Base-by-base conservation (phyloP, 495 filamentous ascomycete species). In the Lindgomyces ingoldianus region DNA sequence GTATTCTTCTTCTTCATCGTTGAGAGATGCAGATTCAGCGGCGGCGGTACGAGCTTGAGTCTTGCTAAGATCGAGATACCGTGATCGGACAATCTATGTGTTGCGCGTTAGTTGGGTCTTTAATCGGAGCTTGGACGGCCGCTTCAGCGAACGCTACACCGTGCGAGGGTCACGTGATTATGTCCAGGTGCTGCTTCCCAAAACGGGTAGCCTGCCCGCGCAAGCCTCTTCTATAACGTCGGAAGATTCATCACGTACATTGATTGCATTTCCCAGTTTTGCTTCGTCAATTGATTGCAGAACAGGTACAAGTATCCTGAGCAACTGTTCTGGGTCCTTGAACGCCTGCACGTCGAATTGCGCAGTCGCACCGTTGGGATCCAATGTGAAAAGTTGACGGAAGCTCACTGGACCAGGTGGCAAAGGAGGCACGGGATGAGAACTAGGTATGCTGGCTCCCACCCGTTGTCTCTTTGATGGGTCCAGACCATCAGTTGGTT, bases 1-100 rank as follows among this genome's bases (percentile, higher is more conserved):
- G 69, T 96, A 95, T 59, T 92, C 88, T 53, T 93, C 92, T 14
- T 96, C 91, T 18, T 96, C 91, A 6, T 94, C 91, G 6, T 93
- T 90, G 4, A 52, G 25, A 0, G 60, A 9, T n/a, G 86, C 87
- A 0, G 77, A 82, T 9, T 82, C 71, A 0, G 77, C 81, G 14
- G 80, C 78, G 1, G 81, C 76, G 75, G 52, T 2, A 21, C 29
- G 57, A 27, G 60, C 65, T 4, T 64, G 44, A 18, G 53, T 41
- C 45, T 79, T 79, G 25, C 72, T 77, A 1, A 81, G 73, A 11
- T 76, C 73, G n/a, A 81, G 70, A 60, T 78, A 78, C 12, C 81
- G 79, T 51, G 65, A 72, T 29, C 81, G 80, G 29, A 85, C 80
- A 70, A 79, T 30, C 67, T 62, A 46, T 14, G 16, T 16, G 56